phyloP scores from a whole-genome alignment of 1,284 basidiomycete species.

The Coniophora puteana region DNA sequence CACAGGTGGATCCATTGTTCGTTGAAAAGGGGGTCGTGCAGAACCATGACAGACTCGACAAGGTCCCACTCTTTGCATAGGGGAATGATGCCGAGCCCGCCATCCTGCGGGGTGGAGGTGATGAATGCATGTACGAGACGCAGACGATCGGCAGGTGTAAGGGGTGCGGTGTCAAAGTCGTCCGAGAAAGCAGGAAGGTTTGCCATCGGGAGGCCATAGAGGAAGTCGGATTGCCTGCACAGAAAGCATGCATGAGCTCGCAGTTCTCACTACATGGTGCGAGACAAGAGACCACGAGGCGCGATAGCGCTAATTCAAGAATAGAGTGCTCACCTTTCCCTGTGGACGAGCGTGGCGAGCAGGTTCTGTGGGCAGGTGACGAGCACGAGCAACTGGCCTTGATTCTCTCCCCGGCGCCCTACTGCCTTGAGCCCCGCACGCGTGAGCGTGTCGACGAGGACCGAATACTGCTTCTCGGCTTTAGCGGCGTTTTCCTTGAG shows the following conservation, averaged over 20 bases:
- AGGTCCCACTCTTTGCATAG: slow-evolving; percentile 70
- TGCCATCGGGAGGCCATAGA: slow-evolving; percentile 57
- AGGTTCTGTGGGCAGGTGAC: slow-evolving; percentile 67
- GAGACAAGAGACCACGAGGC: background rate
- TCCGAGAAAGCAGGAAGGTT: slow-evolving; percentile 38
- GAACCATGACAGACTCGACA: slow-evolving; percentile 73
- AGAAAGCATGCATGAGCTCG: slow-evolving; percentile 11
- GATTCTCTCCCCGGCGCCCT: slow-evolving; percentile 67
- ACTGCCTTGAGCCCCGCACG: slow-evolving; percentile 64
- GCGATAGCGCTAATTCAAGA: no score
- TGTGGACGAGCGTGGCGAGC: slow-evolving; percentile 62
- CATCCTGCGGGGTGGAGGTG: slow-evolving; percentile 64
- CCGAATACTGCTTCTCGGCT: slow-evolving; percentile 65
- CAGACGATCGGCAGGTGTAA: slow-evolving; percentile 71
- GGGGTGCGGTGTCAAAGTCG: slow-evolving; percentile 37
- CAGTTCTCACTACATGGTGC: background rate
- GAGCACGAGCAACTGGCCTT: slow-evolving; percentile 79
- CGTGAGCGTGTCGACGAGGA: slow-evolving; percentile 58
- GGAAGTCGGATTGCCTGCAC: slow-evolving; percentile 57
- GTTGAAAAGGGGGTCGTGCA: slow-evolving; percentile 84
- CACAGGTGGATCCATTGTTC: slow-evolving; percentile 35
- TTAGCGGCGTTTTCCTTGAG: slow-evolving; percentile 56
- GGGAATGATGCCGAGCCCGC: slow-evolving; percentile 78
- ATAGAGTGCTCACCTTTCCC: slow-evolving; percentile 62
- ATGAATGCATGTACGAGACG: slow-evolving; percentile 79